Conservation (phyloP, 1,284 basidiomycete species). For the Cutaneotrichosporon arboriforme region DNA sequence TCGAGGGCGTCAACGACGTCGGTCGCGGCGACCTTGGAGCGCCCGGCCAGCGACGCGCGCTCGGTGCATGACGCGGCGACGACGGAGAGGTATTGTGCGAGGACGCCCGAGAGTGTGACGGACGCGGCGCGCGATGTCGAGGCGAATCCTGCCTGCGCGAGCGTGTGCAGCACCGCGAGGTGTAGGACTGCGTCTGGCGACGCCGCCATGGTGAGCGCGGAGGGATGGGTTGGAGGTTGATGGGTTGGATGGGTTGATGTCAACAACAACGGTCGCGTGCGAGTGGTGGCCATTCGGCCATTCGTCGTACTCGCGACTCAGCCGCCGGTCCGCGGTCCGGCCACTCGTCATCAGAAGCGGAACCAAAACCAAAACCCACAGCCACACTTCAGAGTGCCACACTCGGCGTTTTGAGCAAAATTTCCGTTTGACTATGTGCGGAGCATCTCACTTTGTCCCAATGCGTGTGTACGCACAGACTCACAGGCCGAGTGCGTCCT, state of each 20-base stretch:
- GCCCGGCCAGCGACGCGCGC: conserved; percentile 35
- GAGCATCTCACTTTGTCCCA: too few species aligned
- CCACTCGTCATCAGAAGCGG: too few species aligned
- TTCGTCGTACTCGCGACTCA: not conserved
- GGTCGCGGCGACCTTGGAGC: conserved; percentile 35
- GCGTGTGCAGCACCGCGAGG: conserved; percentile 38
- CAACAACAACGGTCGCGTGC: not conserved
- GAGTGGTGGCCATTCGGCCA: not conserved
- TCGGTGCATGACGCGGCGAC: conserved; percentile 36
- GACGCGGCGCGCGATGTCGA: conserved; percentile 41
- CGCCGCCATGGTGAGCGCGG: conserved; percentile 17
- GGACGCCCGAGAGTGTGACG: conserved; percentile 32
- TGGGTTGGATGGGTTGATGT: not conserved
- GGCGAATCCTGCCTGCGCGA: conserved; percentile 40
- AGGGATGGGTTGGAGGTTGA: not conserved
- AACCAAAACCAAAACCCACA: too few species aligned
- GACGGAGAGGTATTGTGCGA: conserved; percentile 33
- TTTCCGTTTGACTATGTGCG: too few species aligned
- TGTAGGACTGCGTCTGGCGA: conserved; percentile 42
- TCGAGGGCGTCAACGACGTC: conserved; percentile 40
- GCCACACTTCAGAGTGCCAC: not conserved
- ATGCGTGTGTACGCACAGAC: too few species aligned
- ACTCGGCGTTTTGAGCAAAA: not conserved
- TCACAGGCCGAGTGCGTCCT: not conserved
- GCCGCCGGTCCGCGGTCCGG: too few species aligned